Conservation (phyloP, 805 yeast species). For the Lachancea waltii region DNA sequence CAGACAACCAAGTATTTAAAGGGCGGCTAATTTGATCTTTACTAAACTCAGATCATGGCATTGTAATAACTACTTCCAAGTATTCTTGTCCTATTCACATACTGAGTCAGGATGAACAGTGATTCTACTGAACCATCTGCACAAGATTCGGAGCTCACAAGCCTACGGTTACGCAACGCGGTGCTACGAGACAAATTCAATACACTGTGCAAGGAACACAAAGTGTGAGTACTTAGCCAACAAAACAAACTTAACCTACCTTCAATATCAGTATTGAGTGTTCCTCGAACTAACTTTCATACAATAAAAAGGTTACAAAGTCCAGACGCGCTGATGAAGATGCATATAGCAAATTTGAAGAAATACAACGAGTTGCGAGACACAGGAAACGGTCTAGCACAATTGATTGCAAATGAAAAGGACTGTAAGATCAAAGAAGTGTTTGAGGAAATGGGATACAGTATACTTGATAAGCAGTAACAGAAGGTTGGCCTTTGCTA, state of each 20-base stretch:
- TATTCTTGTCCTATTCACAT: too few species aligned
- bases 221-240: slow-evolving; percentile 1
- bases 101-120: too few species aligned
- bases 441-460: slow-evolving; percentile 45
- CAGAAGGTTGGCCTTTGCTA: too few species aligned
- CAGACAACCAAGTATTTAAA: background rate
- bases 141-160: background rate
- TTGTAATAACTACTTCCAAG: too few species aligned
- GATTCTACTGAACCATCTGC: too few species aligned
- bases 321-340: slow-evolving; percentile 41
- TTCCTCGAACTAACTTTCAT: too few species aligned
- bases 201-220: background rate
- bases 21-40: background rate
- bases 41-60: too few species aligned
- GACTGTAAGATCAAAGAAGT: slow-evolving; percentile 41
- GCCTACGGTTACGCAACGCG: background rate
- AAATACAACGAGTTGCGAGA: slow-evolving; percentile 60
- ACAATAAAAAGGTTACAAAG: too few species aligned
- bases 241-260: too few species aligned
- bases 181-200: background rate
- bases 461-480: slow-evolving; percentile 17
- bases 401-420: slow-evolving; percentile 55
- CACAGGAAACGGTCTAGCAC: slow-evolving; percentile 48
- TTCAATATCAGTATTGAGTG: too few species aligned
- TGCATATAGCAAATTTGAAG: slow-evolving; percentile 48